A percentile compares a stretch with the other conserved stretches of the same genome.
Conservation (phyloP, 2,329 filamentous ascomycete species). For the Thermoascus crustaceus region DNA sequence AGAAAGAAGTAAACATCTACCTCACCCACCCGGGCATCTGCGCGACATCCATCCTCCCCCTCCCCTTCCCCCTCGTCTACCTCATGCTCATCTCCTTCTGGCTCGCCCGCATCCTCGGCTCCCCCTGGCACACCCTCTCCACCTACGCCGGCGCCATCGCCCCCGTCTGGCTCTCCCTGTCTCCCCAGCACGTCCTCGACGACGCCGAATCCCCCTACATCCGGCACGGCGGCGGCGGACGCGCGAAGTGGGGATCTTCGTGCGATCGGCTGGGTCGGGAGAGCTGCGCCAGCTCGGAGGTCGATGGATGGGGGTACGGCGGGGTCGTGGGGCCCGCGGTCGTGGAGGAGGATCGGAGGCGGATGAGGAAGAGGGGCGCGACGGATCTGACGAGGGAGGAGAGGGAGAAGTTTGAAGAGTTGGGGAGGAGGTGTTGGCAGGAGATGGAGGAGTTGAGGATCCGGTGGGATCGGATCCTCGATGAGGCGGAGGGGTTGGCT, state of each 20-base stretch:
- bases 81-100: conserved; percentile 62
- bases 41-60: conserved; percentile 69
- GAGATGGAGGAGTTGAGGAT: conserved; percentile 36
- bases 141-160: conserved; percentile 69
- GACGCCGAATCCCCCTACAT: conserved; percentile 37
- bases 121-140: conserved; percentile 76
- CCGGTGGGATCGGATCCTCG: conserved; percentile 32
- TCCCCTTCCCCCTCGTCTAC: conserved; percentile 61
- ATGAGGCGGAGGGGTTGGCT: conserved; percentile 20
- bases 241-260: conserved; percentile 77
- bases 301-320: conserved; percentile 72
- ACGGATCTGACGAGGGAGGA: conserved; percentile 46
- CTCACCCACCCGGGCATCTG: conserved; percentile 81
- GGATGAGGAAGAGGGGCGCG: conserved; percentile 51
- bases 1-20: conserved; percentile 53
- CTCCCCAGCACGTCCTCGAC: conserved; percentile 43
- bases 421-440: conserved; percentile 34
- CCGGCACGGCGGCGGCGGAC: conserved; percentile 51
- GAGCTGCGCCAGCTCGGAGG: conserved; percentile 66
- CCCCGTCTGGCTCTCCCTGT: conserved; percentile 69
- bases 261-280: conserved; percentile 51
- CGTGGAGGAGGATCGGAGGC: conserved; percentile 43
- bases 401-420: conserved; percentile 30
- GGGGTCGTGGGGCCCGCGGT: conserved; percentile 47
- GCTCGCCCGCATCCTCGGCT: conserved; percentile 68